Evolutionary conservation across 805 yeast genomes (phyloP), one percentile per base, ranked within the genome.

Genomic region (Yueomyces sinensis): DNA sequence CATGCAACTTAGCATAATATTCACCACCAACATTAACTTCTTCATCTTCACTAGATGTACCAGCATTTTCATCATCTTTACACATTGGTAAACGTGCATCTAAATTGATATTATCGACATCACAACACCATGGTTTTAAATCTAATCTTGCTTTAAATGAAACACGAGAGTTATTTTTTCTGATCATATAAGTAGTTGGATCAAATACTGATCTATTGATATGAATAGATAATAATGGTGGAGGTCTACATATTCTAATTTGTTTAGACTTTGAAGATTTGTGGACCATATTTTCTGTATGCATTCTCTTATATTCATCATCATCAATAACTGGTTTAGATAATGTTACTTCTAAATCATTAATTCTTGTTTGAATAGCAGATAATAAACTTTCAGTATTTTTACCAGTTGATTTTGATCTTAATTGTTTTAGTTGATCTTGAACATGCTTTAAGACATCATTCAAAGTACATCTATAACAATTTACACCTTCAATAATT

Each of bases 151-250:
- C 49, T 3, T 94, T 89, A 61, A 86, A 86, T 9, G 70, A 57
- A n/a, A 89, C 89, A 34, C 73, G 70, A 4, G 95, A 79, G 33
- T 82, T 74, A 53, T 87, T 87, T 54, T 89, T 89, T 42, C 82
- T 71, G 19, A 84, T 80, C 65, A 71, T 72, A 40, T 82, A 91
- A 0, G 94, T 81, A 37, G 72, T 63, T 36, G 91, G 82, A 55
- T 89, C 96, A 56, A 86, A 89, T 13, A 83, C 95, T 2, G 95
- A 83, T 50, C 98, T 72, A 54, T 89, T 89, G 41, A 89, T 80
- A 55, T 91, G 97, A 30, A 89, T 70, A 35, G 89, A 73, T 31
- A 89, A 63, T 37, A 83, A 66, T 9, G 86, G 79, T 1, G 96
- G 94, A 0, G 91, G 89, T 47, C 87, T 68, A 17, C 84, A 70